Conservation (phyloP, 148 eudicot genomes). For the Diospyros kaki region DNA sequence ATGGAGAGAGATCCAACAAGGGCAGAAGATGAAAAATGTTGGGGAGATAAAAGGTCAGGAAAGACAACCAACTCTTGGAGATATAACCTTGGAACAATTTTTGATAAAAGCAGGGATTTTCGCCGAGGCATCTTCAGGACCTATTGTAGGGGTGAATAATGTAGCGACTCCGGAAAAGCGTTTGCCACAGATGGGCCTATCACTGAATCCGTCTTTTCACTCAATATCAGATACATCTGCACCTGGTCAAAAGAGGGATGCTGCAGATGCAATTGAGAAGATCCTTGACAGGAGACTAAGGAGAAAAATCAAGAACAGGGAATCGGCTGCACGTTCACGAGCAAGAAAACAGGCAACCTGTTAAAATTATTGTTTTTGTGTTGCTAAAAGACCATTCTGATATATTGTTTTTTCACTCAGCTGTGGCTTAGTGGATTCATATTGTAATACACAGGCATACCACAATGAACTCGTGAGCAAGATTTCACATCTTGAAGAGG, state of each 20-base stretch:
- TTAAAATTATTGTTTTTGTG: background rate
- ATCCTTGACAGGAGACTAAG: constrained; percentile 59
- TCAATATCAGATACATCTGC: constrained; percentile 38
- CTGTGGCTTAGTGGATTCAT: constrained; percentile 2
- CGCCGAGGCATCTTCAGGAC: constrained; percentile 37
- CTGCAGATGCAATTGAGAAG: constrained; percentile 31
- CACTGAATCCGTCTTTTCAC: constrained; percentile 43
- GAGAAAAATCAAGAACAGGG: constrained; percentile 79
- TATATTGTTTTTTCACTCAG: background rate
- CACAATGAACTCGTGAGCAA: constrained; percentile 74
- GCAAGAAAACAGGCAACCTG: constrained; percentile 70
- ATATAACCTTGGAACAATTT: constrained; percentile 72
- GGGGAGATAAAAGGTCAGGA: constrained; percentile 26
- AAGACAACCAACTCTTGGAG: constrained; percentile 47
- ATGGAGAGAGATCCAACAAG: constrained; percentile 35
- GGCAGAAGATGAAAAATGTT: constrained; percentile 25
- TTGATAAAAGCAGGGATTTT: constrained; percentile 62
- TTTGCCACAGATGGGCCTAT: constrained; percentile 36
- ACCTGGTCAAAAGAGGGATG: constrained; percentile 32
- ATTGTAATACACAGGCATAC: constrained; percentile 51
- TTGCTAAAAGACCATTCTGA: background rate
- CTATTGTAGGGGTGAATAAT: constrained; percentile 33
- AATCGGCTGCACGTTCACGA: constrained; percentile 90
- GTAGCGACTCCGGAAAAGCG: constrained; percentile 34
- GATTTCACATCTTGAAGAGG: constrained; percentile 70